These are phyloP conservation scores for Alternaria triticimaculans DNA, from an alignment of 2,329 filamentous ascomycete genomes.

Conservation along the genomic window DNA sequence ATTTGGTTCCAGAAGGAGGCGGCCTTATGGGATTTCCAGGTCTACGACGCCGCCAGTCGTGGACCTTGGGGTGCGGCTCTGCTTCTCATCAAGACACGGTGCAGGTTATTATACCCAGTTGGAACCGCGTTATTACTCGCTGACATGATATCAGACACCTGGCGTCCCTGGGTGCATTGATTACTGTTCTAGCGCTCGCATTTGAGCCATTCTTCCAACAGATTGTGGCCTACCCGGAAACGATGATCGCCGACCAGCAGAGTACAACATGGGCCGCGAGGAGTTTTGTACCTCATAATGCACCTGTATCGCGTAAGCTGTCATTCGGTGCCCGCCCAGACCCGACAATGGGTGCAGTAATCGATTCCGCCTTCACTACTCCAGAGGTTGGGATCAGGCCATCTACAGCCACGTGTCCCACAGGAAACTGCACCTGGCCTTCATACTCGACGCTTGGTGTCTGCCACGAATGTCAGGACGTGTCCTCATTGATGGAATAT, in stretches of 20 bases:
- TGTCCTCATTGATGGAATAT: constrained; percentile 12
- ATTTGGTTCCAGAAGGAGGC: constrained; percentile 22
- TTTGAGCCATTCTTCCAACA: constrained; percentile 31
- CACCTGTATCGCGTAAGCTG: not conserved
- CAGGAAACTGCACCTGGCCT: constrained; percentile 23
- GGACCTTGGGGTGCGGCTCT: constrained; percentile 28
- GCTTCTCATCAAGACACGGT: constrained; percentile 19
- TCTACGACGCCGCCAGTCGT: constrained; percentile 24
- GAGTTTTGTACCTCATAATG: not conserved
- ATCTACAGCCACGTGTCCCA: constrained; percentile 14
- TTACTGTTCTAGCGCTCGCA: constrained; percentile 20
- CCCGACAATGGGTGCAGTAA: not conserved
- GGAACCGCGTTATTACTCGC: too few relatives aligned
- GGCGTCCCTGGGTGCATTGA: constrained; percentile 16
- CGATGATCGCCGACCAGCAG: not conserved
- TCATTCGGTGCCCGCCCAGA: not conserved
- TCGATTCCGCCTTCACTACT: not conserved
- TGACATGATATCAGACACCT: not conserved
- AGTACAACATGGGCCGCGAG: not conserved
- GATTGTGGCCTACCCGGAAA: constrained; percentile 16
- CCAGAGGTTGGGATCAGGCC: not conserved
- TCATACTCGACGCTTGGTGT: constrained; percentile 22
- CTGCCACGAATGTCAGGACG: constrained; percentile 23
- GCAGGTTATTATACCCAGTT: constrained; percentile 13
- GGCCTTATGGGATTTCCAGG: constrained; percentile 19